Percentiles rank a stretch among this genome's conserved stretches.
Conservation (phyloP, 1,139 yeast species). For the Candida sanyaensis region DNA sequence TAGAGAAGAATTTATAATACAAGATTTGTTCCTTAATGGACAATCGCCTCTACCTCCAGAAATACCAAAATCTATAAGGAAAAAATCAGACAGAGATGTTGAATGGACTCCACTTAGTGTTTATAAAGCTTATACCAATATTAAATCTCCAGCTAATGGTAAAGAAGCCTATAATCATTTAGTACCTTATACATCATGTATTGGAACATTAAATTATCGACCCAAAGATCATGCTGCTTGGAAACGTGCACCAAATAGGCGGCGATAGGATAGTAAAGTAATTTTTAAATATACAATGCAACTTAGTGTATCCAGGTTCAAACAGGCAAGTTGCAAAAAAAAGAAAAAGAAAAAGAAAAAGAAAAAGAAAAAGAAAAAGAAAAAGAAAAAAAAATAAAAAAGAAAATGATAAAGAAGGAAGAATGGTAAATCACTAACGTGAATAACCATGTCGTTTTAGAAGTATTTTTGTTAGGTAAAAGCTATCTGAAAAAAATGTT, state of each 20-base stretch:
- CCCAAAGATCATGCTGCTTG: slow-evolving; percentile 21
- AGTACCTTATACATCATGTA: slow-evolving; percentile 17
- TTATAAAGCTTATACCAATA: slow-evolving; percentile 37
- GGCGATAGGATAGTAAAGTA: slow-evolving; percentile 7
- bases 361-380: too few species aligned
- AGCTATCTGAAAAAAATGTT: too few species aligned
- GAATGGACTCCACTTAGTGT: slow-evolving; percentile 40
- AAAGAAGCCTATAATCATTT: slow-evolving; percentile 21
- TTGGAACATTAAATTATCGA: slow-evolving; percentile 17
- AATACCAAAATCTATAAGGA: slow-evolving; percentile 19
- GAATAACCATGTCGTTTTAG: too few species aligned
- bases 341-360: too few species aligned
- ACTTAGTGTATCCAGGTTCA: too few species aligned
- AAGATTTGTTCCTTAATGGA: slow-evolving; percentile 15
- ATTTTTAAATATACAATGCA: too few species aligned
- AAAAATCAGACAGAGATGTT: slow-evolving; percentile 20
- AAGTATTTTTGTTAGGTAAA: too few species aligned
- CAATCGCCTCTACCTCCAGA: slow-evolving; percentile 11
- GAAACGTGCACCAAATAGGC: slow-evolving; percentile 22
- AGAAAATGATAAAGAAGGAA: too few species aligned
- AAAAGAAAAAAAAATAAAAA: too few species aligned
- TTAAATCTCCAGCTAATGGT: slow-evolving; percentile 25
- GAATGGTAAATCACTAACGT: too few species aligned
- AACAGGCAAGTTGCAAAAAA: too few species aligned
- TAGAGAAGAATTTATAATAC: slow-evolving; percentile 19